phyloP scores from a whole-genome alignment of 768 basidiomycete species.

The Hebeloma cylindrosporum region DNA sequence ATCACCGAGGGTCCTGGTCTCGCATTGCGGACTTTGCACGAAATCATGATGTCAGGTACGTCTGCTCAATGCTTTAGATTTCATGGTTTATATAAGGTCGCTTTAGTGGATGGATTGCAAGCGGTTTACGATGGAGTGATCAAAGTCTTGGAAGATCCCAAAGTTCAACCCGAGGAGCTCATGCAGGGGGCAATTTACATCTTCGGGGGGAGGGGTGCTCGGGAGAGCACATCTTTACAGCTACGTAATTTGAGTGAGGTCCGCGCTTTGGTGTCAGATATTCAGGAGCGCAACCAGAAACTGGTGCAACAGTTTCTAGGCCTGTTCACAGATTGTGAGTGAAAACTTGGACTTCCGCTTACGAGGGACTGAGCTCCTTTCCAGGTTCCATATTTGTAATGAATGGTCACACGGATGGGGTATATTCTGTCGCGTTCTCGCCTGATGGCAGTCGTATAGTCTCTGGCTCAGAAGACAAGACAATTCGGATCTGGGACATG shows the following conservation, averaged over 20 bases:
- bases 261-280: background rate
- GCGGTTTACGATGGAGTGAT: constrained; percentile 7
- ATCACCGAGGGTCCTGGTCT: background rate
- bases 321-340: too few relatives aligned
- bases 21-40: constrained; percentile 1
- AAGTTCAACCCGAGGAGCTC: too few relatives aligned
- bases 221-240: constrained; percentile 1
- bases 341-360: too few relatives aligned
- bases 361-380: too few relatives aligned
- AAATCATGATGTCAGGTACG: constrained; percentile 8
- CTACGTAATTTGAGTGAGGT: background rate
- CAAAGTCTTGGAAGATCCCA: too few relatives aligned
- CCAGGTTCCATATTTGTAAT: too few relatives aligned
- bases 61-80: background rate
- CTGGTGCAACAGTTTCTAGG: too few relatives aligned
- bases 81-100: background rate
- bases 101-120: constrained; percentile 13
- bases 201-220: background rate
- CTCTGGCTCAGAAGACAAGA: constrained; percentile 11
- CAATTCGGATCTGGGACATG: constrained; percentile 10
- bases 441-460: constrained; percentile 8
- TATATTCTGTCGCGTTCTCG: constrained; percentile 13
- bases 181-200: too few relatives aligned
- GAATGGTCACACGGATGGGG: constrained; percentile 1
- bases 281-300: too few relatives aligned